Conservation (phyloP, 2,329 filamentous ascomycete genomes). For the Neonectria faginata region DNA sequence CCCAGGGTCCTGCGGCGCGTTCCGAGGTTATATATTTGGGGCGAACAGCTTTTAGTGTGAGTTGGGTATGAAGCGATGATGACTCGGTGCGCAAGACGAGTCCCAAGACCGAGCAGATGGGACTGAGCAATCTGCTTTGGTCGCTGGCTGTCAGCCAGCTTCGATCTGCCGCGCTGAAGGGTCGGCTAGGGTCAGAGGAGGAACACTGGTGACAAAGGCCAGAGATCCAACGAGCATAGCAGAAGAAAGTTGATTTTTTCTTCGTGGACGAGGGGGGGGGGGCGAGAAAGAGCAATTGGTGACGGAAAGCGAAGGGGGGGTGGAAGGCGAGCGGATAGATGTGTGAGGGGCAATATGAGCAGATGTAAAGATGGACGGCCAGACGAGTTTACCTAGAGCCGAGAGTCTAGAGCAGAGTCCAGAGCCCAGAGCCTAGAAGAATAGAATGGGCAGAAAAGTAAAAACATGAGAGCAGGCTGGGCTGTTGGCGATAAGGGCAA, state of each 20-base stretch:
- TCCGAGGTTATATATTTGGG: conserved; percentile 22
- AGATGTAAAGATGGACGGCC: conserved; percentile 13
- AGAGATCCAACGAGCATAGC: conserved; percentile 20
- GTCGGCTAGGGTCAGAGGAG: conserved; percentile 36
- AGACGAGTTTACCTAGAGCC: not conserved
- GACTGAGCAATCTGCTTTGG: conserved; percentile 30
- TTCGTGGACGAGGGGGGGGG: not conserved
- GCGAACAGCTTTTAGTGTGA: conserved; percentile 8
- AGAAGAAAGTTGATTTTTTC: conserved; percentile 36
- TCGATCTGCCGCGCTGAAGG: conserved; percentile 31
- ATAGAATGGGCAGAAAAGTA: conserved; percentile 9
- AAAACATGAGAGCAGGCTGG: conserved; percentile 16
- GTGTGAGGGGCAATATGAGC: conserved; percentile 6
- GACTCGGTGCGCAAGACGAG: conserved; percentile 30
- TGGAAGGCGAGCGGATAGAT: not conserved
- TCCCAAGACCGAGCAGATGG: conserved; percentile 13
- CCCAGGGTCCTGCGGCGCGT: not conserved
- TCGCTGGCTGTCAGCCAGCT: conserved; percentile 37
- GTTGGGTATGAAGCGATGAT: conserved; percentile 13
- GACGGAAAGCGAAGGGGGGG: not conserved
- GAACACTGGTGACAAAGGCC: conserved; percentile 30
- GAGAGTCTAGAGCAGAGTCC: not conserved
- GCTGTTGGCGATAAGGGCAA: conserved; percentile 27
- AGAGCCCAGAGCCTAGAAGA: conserved; percentile 6
- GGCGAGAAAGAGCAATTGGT: not conserved